Percentiles rank a stretch among this genome's conserved stretches.
phyloP scores from a whole-genome alignment of 1,139 yeast genomes.

The Blastobotrys serpentis region DNA sequence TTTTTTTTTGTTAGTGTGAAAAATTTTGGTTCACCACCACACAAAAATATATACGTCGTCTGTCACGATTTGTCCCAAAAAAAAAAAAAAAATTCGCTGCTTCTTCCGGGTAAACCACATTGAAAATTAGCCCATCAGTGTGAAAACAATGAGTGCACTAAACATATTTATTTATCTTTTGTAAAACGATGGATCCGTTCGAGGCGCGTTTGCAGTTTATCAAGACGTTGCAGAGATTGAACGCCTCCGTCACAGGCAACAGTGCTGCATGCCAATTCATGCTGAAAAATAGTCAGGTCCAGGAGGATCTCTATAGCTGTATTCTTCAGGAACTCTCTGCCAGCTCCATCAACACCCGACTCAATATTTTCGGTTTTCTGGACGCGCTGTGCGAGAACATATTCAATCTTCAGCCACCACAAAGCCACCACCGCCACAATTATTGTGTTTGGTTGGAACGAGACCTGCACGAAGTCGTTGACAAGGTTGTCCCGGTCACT shows the following conservation, averaged over 20 bases:
- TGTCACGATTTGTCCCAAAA: too few relatives aligned
- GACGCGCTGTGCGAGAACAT: conserved; percentile 50
- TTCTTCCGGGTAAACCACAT: not conserved
- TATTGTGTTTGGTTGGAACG: conserved; percentile 38
- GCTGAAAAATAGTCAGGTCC: conserved; percentile 54
- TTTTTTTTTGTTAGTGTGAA: conserved; percentile 4
- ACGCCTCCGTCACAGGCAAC: conserved; percentile 61
- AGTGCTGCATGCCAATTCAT: conserved; percentile 60
- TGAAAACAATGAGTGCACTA: too few relatives aligned
- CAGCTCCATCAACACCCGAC: conserved; percentile 51
- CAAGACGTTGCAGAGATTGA: conserved; percentile 57
- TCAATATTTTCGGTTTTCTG: conserved; percentile 67
- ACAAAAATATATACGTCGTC: not conserved
- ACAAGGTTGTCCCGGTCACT: conserved; percentile 52
- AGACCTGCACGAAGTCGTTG: conserved; percentile 51
- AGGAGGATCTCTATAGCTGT: conserved; percentile 71
- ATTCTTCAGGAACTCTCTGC: conserved; percentile 62
- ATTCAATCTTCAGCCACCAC: not conserved
- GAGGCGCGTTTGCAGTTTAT: conserved; percentile 71
- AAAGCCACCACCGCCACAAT: conserved; percentile 9
- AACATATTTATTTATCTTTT: too few relatives aligned
- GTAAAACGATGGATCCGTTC: conserved; percentile 72
- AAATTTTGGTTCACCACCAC: conserved; percentile 4
- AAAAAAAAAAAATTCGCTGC: too few relatives aligned
- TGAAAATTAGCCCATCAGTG: too few relatives aligned